These are phyloP conservation scores for Lasiodiplodia sp. DNA, from an alignment of 2,329 filamentous ascomycete species.

Conservation along the genomic window DNA sequence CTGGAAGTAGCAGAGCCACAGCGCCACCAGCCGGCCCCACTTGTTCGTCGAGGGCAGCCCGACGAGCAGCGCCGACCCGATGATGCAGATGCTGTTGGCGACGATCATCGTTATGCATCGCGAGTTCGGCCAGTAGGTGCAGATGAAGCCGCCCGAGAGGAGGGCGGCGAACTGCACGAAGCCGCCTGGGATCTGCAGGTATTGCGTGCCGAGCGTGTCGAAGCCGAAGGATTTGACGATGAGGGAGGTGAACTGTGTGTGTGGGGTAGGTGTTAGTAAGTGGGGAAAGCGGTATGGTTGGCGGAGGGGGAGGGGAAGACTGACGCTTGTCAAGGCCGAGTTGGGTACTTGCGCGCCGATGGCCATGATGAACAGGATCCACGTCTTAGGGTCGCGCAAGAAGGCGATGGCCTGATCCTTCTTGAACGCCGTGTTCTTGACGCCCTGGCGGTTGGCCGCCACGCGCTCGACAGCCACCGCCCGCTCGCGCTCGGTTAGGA, in stretches of 20 bases:
- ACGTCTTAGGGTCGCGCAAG: conserved; percentile 63
- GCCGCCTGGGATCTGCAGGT: conserved; percentile 67
- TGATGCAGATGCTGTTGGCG: conserved; percentile 63
- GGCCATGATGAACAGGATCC: conserved; percentile 62
- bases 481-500: conserved; percentile 51
- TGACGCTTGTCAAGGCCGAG: conserved; percentile 59
- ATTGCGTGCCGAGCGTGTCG: conserved; percentile 84
- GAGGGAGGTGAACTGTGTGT: conserved; percentile 53
- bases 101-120: conserved; percentile 64
- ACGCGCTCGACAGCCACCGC: conserved; percentile 62
- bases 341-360: conserved; percentile 64
- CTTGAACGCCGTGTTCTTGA: conserved; percentile 60
- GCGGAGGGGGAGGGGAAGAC: conserved; percentile 8
- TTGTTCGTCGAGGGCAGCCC: conserved; percentile 59
- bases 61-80: conserved; percentile 61
- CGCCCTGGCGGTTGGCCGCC: conserved; percentile 59
- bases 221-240: conserved; percentile 74
- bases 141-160: conserved; percentile 57
- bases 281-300: too few relatives aligned
- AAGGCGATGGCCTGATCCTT: conserved; percentile 54
- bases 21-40: conserved; percentile 64
- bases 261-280: too few relatives aligned
- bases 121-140: conserved; percentile 60
- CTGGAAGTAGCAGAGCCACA: conserved; percentile 66
- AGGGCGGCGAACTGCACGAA: conserved; percentile 64